Conservation (phyloP, 2,329 filamentous ascomycete genomes). For the Pestalotiopsis sp. region DNA sequence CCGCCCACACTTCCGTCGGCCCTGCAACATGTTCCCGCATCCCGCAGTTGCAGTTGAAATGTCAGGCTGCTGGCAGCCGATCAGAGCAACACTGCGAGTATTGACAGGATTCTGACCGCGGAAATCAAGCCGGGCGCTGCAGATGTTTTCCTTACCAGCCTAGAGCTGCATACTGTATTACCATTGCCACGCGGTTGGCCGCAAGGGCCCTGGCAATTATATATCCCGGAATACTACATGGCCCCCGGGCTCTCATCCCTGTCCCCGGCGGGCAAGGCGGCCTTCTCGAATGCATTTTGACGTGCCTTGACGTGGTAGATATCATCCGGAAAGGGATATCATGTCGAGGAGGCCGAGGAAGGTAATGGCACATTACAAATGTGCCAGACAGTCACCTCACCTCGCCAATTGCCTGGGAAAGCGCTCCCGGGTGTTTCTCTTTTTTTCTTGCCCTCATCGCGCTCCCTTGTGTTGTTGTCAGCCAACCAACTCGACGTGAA, state of each 20-base stretch:
- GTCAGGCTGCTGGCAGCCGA: no score
- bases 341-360: no score
- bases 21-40: no score
- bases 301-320: no score
- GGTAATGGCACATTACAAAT: neutral
- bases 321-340: no score
- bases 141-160: neutral
- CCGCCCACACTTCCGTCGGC: no score
- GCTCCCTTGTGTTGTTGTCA: neutral
- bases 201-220: neutral
- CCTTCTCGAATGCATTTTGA: neutral
- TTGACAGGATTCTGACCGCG: no score
- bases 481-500: no score
- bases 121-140: neutral
- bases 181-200: neutral
- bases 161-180: neutral
- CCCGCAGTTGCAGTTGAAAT: no score
- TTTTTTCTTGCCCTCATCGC: no score
- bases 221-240: neutral
- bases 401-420: neutral
- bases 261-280: neutral
- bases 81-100: no score
- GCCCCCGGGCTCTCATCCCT: neutral
- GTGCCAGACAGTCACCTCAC: neutral
- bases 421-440: no score